Conservation (phyloP, 768 basidiomycete species). For the Cyclocybe cylindracea region DNA sequence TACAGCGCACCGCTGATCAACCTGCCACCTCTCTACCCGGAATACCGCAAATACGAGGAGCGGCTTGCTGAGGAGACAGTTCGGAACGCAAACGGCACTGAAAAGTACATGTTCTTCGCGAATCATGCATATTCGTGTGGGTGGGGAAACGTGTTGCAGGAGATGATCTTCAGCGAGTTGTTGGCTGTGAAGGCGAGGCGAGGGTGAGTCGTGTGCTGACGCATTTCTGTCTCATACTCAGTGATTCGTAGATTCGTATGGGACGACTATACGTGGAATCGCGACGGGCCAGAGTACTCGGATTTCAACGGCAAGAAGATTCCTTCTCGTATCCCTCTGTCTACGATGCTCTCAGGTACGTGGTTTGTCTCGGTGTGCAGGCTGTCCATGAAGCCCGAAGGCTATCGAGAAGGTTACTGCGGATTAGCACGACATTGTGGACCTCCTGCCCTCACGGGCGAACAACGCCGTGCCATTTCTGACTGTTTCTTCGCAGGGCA, state of each 20-base stretch:
- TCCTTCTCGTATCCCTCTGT: conserved; percentile 55
- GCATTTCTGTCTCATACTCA: neutral
- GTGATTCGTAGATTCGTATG: conserved; percentile 48
- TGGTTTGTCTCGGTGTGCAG: neutral
- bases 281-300: conserved; percentile 40
- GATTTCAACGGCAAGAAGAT: conserved; percentile 50
- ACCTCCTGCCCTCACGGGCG: no score
- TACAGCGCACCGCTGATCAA: neutral
- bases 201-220: conserved; percentile 38
- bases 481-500: conserved; percentile 17
- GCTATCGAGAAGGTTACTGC: no score
- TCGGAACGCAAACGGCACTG: conserved; percentile 22
- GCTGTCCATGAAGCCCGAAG: no score
- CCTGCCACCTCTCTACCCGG: conserved; percentile 18
- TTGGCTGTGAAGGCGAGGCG: conserved; percentile 48
- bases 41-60: conserved; percentile 19
- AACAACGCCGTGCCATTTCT: neutral
- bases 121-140: conserved; percentile 53
- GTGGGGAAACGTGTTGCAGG: conserved; percentile 66
- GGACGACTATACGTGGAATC: conserved; percentile 59
- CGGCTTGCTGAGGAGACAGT: conserved; percentile 9
- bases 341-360: conserved; percentile 52
- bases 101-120: conserved; percentile 47
- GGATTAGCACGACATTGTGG: no score
- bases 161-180: conserved; percentile 52